Percentiles rank a stretch among this genome's conserved stretches.
Conservation (phyloP, 1,139 yeast genomes). For the Saccharomyces pastorianus region DNA sequence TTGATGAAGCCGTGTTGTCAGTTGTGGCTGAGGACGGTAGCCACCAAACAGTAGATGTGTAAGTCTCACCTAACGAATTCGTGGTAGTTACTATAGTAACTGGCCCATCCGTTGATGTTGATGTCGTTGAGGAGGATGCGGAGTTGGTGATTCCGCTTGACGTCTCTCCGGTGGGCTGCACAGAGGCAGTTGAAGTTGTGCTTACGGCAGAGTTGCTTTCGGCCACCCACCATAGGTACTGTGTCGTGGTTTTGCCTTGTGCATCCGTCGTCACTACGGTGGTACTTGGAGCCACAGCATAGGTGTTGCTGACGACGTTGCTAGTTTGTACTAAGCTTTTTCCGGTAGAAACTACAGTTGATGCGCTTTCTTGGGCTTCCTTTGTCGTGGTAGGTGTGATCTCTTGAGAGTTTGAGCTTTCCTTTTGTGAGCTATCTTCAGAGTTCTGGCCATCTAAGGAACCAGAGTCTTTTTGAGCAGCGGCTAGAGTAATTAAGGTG, state of each 20-base stretch:
- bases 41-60: constrained; percentile 31
- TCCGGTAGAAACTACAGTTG: background rate
- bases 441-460: constrained; percentile 2
- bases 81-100: constrained; percentile 32
- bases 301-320: constrained; percentile 3
- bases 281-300: constrained; percentile 16
- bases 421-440: background rate
- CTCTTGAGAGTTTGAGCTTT: background rate
- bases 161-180: constrained; percentile 1
- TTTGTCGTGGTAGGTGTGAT: background rate
- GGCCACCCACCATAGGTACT: constrained; percentile 20
- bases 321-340: background rate
- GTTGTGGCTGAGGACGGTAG: constrained; percentile 17
- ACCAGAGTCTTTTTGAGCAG: background rate
- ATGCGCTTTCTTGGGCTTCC: background rate
- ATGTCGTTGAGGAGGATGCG: constrained; percentile 6
- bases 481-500: background rate
- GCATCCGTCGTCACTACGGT: constrained; percentile 21
- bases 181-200: constrained; percentile 3
- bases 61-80: constrained; percentile 18
- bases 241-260: constrained; percentile 17
- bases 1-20: background rate
- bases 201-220: constrained; percentile 6
- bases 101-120: constrained; percentile 20
- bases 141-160: background rate